Evolutionary conservation across 179 eudicot species (phyloP).

Genomic region (Gypsophila paniculata): DNA sequence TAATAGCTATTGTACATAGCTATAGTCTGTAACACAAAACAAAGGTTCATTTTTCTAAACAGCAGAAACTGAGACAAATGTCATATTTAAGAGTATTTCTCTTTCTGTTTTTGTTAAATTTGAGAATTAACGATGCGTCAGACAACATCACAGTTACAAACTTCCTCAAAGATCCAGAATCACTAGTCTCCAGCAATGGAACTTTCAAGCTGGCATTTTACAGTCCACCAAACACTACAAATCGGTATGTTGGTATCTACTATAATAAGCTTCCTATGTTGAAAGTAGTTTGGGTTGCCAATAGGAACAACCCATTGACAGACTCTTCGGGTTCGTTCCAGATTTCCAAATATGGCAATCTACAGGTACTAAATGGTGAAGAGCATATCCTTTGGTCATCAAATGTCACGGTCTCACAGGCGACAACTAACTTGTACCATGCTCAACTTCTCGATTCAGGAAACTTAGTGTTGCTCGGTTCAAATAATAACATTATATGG

Average conservation of each 20-base stretch:
- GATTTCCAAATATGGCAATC: conserved; percentile 28
- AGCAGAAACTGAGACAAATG: background rate
- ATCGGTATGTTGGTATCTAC: conserved; percentile 34
- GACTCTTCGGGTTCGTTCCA: conserved; percentile 27
- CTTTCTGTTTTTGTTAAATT: conserved; percentile 1
- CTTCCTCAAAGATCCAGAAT: conserved; percentile 12
- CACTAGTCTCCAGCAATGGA: conserved; percentile 17
- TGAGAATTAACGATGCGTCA: background rate
- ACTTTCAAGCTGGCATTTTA: conserved; percentile 27
- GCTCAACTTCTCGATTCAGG: conserved; percentile 44
- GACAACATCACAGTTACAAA: conserved; percentile 15
- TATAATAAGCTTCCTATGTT: conserved; percentile 20
- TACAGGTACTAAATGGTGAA: conserved; percentile 22
- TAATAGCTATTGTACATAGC: background rate
- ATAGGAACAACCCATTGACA: conserved; percentile 30
- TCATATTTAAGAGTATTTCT: conserved; percentile 7
- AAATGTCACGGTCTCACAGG: conserved; percentile 7
- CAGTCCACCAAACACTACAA: conserved; percentile 25
- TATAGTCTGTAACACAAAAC: background rate
- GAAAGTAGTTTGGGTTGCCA: conserved; percentile 33
- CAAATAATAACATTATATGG: conserved; percentile 29
- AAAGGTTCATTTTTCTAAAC: background rate
- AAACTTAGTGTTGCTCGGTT: conserved; percentile 34
- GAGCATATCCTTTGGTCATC: conserved; percentile 35
- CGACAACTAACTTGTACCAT: background rate